Conservation (phyloP, 1,284 basidiomycete genomes). For the Cryptococcus deneoformans region DNA sequence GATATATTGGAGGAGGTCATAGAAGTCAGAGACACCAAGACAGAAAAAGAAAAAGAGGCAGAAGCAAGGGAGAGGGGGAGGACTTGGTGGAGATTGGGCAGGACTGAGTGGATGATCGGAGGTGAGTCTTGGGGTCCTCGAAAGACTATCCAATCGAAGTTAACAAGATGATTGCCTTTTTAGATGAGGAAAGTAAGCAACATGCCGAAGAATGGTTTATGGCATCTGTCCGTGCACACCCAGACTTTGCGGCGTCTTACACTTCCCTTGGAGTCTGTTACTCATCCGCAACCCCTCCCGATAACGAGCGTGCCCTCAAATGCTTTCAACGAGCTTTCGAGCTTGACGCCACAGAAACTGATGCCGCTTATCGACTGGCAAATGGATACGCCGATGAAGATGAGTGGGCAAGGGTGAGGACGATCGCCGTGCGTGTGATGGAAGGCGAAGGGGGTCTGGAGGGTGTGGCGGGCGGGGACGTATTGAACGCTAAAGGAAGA, state of each 20-base stretch:
- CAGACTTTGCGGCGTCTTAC: slow-evolving; percentile 84
- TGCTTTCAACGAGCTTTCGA: slow-evolving; percentile 99
- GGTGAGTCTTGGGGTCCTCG: slow-evolving; percentile 52
- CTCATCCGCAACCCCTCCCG: slow-evolving; percentile 67
- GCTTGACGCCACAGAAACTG: slow-evolving; percentile 81
- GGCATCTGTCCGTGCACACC: slow-evolving; percentile 69
- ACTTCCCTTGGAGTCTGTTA: slow-evolving; percentile 94
- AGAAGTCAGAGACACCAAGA: slow-evolving; percentile 57
- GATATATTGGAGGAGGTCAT: slow-evolving; percentile 62
- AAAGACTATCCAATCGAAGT: no score
- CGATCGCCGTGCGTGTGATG: slow-evolving; percentile 86
- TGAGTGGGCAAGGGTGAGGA: slow-evolving; percentile 95
- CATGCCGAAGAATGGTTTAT: slow-evolving; percentile 81
- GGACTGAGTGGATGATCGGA: slow-evolving; percentile 70
- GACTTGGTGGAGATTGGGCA: slow-evolving; percentile 80
- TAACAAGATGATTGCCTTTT: no score
- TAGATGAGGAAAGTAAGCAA: slow-evolving; percentile 50
- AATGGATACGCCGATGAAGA: slow-evolving; percentile 87
- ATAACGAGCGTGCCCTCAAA: slow-evolving; percentile 81
- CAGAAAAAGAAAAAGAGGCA: slow-evolving; percentile 53
- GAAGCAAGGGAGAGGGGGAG: slow-evolving; percentile 58
- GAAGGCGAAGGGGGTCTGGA: slow-evolving; percentile 83
- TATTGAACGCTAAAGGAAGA: slow-evolving; percentile 52
- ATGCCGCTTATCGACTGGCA: slow-evolving; percentile 79
- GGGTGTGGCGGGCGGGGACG: slow-evolving; percentile 57